Evolutionary conservation across 2,329 filamentous ascomycete genomes (phyloP).

Genomic region (Fusarium luffae): DNA sequence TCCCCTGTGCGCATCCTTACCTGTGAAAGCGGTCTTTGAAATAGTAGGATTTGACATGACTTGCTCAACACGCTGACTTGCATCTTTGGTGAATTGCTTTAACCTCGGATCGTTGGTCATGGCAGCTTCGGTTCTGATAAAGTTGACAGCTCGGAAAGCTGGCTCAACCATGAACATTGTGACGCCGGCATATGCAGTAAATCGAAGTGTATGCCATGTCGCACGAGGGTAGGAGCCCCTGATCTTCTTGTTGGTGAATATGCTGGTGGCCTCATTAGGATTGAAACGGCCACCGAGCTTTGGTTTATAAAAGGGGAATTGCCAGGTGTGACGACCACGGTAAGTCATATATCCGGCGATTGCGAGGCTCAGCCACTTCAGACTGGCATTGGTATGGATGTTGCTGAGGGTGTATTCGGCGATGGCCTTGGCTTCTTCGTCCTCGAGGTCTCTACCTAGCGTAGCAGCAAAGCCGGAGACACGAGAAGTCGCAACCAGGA

Average conservation of each 20-base stretch:
- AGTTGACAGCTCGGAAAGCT: conserved; percentile 41
- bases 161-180: conserved; percentile 45
- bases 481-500: conserved; percentile 45
- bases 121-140: conserved; percentile 36
- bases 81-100: conserved; percentile 42
- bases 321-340: conserved; percentile 44
- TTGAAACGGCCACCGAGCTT: conserved; percentile 44
- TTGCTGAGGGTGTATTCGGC: conserved; percentile 49
- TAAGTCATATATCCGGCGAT: conserved; percentile 46
- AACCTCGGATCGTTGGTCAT: conserved; percentile 41
- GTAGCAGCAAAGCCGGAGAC: conserved; percentile 47
- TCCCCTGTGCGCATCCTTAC: conserved; percentile 6
- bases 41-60: conserved; percentile 34
- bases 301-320: conserved; percentile 47
- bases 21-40: conserved; percentile 15
- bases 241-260: conserved; percentile 45
- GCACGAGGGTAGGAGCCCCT: conserved; percentile 39
- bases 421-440: conserved; percentile 52
- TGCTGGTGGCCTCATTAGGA: conserved; percentile 44
- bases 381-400: conserved; percentile 48
- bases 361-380: conserved; percentile 44
- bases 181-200: conserved; percentile 42
- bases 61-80: conserved; percentile 37
- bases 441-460: conserved; percentile 48
- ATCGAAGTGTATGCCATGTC: conserved; percentile 43